Evolutionary conservation across 257 asterid genomes (phyloP).

Genomic region (Agastache rugosa): DNA sequence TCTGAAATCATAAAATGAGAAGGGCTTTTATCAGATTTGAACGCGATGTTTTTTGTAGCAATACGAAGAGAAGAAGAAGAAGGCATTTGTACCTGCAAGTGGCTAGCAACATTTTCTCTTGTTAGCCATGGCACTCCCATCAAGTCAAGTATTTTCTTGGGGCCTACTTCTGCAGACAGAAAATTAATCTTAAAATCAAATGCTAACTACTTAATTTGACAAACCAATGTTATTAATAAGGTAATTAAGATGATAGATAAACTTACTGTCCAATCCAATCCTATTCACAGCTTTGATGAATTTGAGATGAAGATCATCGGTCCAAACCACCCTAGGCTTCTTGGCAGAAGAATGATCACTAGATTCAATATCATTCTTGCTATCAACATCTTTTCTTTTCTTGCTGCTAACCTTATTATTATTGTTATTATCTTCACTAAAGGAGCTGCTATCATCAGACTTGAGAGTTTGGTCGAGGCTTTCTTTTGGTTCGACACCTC

Average conservation of each 20-base stretch:
- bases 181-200: background rate
- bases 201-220: no score
- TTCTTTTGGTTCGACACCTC: constrained; percentile 51
- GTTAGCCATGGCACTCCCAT: constrained; percentile 92
- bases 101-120: constrained; percentile 92
- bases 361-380: background rate
- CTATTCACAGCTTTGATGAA: constrained; percentile 70
- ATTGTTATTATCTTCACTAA: constrained; percentile 36
- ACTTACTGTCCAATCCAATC: constrained; percentile 74
- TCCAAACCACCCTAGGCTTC: constrained; percentile 80
- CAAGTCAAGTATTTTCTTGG: constrained; percentile 84
- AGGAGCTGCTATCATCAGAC: constrained; percentile 42
- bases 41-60: no score
- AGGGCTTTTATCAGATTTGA: background rate
- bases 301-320: constrained; percentile 68
- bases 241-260: background rate
- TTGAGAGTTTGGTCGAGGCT: constrained; percentile 33
- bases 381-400: constrained; percentile 56
- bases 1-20: constrained; percentile 33
- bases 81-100: constrained; percentile 70
- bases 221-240: no score
- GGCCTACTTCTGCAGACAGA: constrained; percentile 72
- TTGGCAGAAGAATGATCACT: constrained; percentile 54
- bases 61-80: background rate
- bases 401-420: background rate